Percentiles rank a stretch among this genome's conserved stretches.
phyloP scores from a whole-genome alignment of 441 rosid genomes.

The Isatis lusitanica region DNA sequence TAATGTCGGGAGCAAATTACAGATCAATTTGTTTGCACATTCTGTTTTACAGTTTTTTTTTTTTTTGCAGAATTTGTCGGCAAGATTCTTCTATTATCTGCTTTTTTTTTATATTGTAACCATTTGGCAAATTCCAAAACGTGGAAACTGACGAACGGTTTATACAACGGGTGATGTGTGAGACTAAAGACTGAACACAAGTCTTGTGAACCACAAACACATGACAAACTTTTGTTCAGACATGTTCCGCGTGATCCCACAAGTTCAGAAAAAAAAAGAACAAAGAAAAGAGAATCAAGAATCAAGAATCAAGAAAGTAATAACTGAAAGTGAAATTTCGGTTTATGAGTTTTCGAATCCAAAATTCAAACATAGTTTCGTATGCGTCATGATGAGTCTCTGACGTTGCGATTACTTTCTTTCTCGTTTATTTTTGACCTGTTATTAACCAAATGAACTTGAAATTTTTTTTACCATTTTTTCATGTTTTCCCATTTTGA shows the following conservation, averaged over 20 bases:
- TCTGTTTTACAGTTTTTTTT: neutral
- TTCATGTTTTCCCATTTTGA: neutral
- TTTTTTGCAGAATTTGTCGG: slow-evolving; percentile 18
- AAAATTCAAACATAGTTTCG: neutral
- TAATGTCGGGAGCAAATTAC: slow-evolving; percentile 5
- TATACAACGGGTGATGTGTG: slow-evolving; percentile 29
- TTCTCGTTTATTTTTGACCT: neutral
- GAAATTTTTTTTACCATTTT: neutral
- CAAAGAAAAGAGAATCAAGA: neutral
- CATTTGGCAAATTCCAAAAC: slow-evolving; percentile 19
- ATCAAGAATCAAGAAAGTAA: neutral
- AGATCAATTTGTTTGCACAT: neutral
- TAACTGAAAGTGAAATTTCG: slow-evolving; percentile 20
- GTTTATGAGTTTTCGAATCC: slow-evolving; percentile 6
- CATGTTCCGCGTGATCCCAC: slow-evolving; percentile 34
- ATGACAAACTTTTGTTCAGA: neutral
- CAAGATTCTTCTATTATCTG: slow-evolving; percentile 24
- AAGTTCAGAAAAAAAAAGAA: neutral
- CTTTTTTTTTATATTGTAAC: neutral
- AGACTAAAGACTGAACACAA: slow-evolving; percentile 24
- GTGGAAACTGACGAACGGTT: slow-evolving; percentile 26
- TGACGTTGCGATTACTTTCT: neutral
- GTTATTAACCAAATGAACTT: neutral
- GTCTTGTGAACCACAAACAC: slow-evolving; percentile 35
- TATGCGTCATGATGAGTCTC: neutral